These are phyloP conservation scores for Barnettozyma californica DNA, from an alignment of 805 yeast species.

Conservation along the genomic window DNA sequence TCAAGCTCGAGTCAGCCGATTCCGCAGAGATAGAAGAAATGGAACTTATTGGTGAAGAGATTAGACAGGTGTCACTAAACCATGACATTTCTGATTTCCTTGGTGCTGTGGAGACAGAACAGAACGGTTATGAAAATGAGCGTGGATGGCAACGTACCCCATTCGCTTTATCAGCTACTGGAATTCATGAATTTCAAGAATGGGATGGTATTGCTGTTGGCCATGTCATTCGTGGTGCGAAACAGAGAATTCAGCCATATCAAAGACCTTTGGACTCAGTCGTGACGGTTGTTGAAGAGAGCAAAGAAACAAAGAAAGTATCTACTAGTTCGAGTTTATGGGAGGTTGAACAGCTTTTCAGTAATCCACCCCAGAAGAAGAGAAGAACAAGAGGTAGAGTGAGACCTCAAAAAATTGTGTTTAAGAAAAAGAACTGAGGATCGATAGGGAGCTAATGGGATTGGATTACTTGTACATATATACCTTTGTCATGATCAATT, in stretches of 20 bases:
- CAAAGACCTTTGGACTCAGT: constrained; percentile 24
- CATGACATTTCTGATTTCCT: constrained; percentile 20
- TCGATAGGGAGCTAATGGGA: neutral
- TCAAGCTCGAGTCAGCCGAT: neutral
- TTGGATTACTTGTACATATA: neutral
- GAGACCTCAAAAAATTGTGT: constrained; percentile 6
- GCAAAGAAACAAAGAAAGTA: neutral
- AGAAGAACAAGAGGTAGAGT: constrained; percentile 7
- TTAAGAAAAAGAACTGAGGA: constrained; percentile 1
- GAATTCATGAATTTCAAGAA: constrained; percentile 17
- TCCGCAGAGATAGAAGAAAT: neutral
- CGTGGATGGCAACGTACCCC: constrained; percentile 9
- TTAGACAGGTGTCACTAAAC: constrained; percentile 13
- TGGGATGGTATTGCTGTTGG: constrained; percentile 21
- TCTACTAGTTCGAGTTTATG: constrained; percentile 4
- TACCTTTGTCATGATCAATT: neutral
- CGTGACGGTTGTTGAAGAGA: neutral
- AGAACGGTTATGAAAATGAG: neutral
- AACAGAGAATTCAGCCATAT: constrained; percentile 28
- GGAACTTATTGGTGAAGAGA: constrained; percentile 1
- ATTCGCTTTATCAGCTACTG: constrained; percentile 5
- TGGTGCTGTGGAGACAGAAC: neutral
- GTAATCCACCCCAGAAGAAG: constrained; percentile 11
- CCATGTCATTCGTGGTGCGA: constrained; percentile 3
- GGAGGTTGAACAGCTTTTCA: constrained; percentile 3